These are phyloP conservation scores for Scytalidium lignicola DNA, from an alignment of 2,329 filamentous ascomycete genomes.

Conservation along the genomic window DNA sequence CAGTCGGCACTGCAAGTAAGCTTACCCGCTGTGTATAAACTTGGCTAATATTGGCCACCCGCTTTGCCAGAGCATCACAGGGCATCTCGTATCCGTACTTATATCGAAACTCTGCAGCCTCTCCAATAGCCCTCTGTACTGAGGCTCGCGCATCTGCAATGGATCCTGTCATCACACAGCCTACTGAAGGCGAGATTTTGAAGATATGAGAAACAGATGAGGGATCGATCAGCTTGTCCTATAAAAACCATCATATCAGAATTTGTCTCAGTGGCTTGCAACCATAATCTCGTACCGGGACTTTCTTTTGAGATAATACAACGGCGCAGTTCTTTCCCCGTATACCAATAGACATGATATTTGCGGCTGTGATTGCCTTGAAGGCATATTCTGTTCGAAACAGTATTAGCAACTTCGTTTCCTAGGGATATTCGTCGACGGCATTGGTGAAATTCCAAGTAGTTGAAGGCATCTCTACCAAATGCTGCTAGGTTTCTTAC, in stretches of 20 bases:
- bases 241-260: conserved; percentile 18
- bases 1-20: conserved; percentile 24
- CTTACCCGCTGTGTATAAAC: conserved; percentile 95
- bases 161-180: conserved; percentile 97
- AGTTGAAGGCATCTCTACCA: background rate
- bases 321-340: conserved; percentile 96
- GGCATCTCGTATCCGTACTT: conserved; percentile 99
- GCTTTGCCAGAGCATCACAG: conserved; percentile 92
- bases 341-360: conserved; percentile 96
- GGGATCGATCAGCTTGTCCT: conserved; percentile 99
- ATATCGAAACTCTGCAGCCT: conserved; percentile 97
- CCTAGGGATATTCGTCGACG: conserved; percentile 14
- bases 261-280: conserved; percentile 7
- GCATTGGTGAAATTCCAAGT: background rate
- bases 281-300: conserved; percentile 65
- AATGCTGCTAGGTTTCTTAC: conserved; percentile 50
- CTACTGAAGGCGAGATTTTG: conserved; percentile 90
- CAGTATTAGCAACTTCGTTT: conserved; percentile 22
- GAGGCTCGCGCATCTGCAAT: conserved; percentile 96
- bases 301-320: conserved; percentile 98
- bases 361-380: conserved; percentile 98
- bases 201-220: conserved; percentile 97
- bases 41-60: conserved; percentile 97
- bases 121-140: conserved; percentile 85
- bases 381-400: conserved; percentile 87